These are phyloP conservation scores for Lepidium didymum DNA, from an alignment of 345 rosid species.

Conservation along the genomic window DNA sequence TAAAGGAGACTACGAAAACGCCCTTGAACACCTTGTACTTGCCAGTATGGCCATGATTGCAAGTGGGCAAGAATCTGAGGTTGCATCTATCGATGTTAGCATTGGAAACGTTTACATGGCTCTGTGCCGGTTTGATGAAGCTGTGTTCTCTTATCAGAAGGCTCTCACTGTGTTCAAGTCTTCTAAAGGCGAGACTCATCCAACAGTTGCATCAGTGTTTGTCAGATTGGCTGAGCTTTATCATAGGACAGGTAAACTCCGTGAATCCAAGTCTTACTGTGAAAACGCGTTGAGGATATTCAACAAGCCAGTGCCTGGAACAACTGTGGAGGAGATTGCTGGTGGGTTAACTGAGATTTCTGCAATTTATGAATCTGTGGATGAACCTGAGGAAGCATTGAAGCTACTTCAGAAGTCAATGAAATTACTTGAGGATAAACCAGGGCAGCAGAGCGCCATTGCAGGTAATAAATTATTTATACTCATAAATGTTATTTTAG, in stretches of 20 bases:
- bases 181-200: slow-evolving; percentile 94
- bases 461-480: slow-evolving; percentile 29
- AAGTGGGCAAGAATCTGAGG: slow-evolving; percentile 83
- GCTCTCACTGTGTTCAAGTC: slow-evolving; percentile 96
- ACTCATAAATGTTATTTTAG: background rate
- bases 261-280: slow-evolving; percentile 92
- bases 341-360: slow-evolving; percentile 88
- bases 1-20: slow-evolving; percentile 83
- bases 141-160: slow-evolving; percentile 95
- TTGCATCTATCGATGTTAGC: slow-evolving; percentile 94
- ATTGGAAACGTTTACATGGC: slow-evolving; percentile 89
- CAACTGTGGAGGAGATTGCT: slow-evolving; percentile 87
- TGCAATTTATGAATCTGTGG: slow-evolving; percentile 92
- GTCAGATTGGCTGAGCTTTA: slow-evolving; percentile 94
- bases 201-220: slow-evolving; percentile 83
- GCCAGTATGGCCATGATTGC: slow-evolving; percentile 99
- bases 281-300: slow-evolving; percentile 91
- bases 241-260: slow-evolving; percentile 90
- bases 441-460: slow-evolving; percentile 94
- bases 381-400: slow-evolving; percentile 97
- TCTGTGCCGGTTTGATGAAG: slow-evolving; percentile 90
- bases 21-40: slow-evolving; percentile 95
- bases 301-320: slow-evolving; percentile 91
- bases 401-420: slow-evolving; percentile 88
- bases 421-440: slow-evolving; percentile 92